These are phyloP conservation scores for Salix arbutifolia DNA, from an alignment of 345 rosid species.

Conservation along the genomic window DNA sequence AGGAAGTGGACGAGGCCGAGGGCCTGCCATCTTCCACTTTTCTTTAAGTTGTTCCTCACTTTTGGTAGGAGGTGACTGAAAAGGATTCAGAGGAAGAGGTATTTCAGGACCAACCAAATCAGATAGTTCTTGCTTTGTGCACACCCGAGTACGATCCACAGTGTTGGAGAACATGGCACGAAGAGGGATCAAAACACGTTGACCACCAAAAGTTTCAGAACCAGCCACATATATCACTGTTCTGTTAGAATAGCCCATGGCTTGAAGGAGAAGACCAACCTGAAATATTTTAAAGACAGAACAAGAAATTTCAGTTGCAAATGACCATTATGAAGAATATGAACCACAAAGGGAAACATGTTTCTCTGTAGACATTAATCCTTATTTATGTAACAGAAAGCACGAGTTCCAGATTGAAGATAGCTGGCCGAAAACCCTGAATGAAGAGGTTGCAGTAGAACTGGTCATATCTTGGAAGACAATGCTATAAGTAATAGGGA, in stretches of 20 bases:
- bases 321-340: not conserved
- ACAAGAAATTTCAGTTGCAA: not conserved
- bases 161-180: conserved; percentile 82
- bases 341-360: not conserved
- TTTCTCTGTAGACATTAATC: too few species aligned
- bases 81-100: conserved; percentile 50
- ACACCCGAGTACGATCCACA: conserved; percentile 73
- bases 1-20: conserved; percentile 97
- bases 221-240: conserved; percentile 91
- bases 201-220: conserved; percentile 93
- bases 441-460: too few species aligned
- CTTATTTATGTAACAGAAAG: too few species aligned
- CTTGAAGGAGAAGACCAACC: conserved; percentile 90
- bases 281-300: conserved; percentile 32
- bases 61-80: conserved; percentile 45
- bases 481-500: too few species aligned
- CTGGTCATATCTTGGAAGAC: too few species aligned
- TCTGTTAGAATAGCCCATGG: conserved; percentile 83
- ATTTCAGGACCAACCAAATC: conserved; percentile 80
- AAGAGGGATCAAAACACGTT: conserved; percentile 79
- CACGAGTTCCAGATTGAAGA: too few species aligned
- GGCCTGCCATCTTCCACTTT: conserved; percentile 93
- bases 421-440: too few species aligned
- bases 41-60: conserved; percentile 65
- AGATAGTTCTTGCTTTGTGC: conserved; percentile 67